Conservation (phyloP, 164 flowering plant species). For the Aristolochia contorta region DNA sequence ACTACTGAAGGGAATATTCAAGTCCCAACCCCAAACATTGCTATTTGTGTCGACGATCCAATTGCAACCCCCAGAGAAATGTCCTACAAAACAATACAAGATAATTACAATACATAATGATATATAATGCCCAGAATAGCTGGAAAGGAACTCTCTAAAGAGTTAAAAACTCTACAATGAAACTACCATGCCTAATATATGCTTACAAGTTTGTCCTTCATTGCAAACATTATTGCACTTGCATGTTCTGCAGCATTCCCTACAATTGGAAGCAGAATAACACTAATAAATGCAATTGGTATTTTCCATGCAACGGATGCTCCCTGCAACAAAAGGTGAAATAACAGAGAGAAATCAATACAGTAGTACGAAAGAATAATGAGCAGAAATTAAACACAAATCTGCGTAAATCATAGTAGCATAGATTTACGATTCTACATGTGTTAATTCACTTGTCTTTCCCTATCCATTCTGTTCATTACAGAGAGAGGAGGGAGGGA, state of each 20-base stretch:
- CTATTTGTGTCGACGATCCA: slow-evolving; percentile 64
- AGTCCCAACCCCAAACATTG: slow-evolving; percentile 52
- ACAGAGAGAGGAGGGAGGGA: not conserved
- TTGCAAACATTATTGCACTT: slow-evolving; percentile 71
- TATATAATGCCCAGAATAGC: not conserved
- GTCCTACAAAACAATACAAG: slow-evolving; percentile 30
- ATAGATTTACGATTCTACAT: no score
- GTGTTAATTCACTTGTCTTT: no score
- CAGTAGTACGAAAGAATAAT: not conserved
- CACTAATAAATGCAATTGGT: slow-evolving; percentile 62
- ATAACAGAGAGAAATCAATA: not conserved
- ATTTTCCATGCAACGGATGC: slow-evolving; percentile 54
- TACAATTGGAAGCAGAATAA: slow-evolving; percentile 65
- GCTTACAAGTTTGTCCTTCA: slow-evolving; percentile 72
- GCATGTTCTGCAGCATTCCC: slow-evolving; percentile 92
- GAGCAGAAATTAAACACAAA: no score
- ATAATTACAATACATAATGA: not conserved
- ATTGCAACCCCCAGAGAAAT: slow-evolving; percentile 67
- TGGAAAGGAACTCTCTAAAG: not conserved
- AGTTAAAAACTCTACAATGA: not conserved
- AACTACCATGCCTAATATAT: not conserved
- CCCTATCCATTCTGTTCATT: not conserved
- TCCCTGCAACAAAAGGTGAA: slow-evolving; percentile 25
- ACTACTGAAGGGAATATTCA: not conserved
- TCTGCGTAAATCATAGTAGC: no score